phyloP scores from a whole-genome alignment of 2,329 filamentous ascomycete species.

The Penicillium sumatraense region DNA sequence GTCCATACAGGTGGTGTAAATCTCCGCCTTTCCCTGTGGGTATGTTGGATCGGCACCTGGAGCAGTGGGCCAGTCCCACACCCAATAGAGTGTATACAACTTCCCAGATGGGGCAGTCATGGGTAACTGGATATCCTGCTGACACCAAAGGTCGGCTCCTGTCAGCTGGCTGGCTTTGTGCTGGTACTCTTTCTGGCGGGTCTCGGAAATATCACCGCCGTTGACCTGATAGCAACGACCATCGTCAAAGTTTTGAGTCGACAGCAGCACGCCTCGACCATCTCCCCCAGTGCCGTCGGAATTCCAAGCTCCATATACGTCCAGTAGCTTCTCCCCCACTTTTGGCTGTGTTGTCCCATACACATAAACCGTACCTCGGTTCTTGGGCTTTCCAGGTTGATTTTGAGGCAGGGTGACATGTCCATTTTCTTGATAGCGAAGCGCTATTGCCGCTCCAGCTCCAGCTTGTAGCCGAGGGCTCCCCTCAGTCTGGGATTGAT shows the following conservation, averaged over 20 bases:
- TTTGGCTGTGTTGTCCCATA: conserved; percentile 71
- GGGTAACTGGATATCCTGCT: conserved; percentile 79
- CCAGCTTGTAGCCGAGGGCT: conserved; percentile 66
- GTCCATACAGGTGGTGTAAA: conserved; percentile 57
- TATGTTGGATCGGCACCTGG: conserved; percentile 39
- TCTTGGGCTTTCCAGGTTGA: conserved; percentile 63
- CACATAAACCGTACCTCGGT: conserved; percentile 73
- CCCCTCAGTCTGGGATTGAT: conserved; percentile 59
- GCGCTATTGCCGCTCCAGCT: conserved; percentile 67
- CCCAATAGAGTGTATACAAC: conserved; percentile 86
- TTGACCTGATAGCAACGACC: conserved; percentile 86
- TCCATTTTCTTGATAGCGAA: conserved; percentile 75
- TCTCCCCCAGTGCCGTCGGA: conserved; percentile 80
- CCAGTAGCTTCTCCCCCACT: conserved; percentile 61
- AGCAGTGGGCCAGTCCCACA: conserved; percentile 88
- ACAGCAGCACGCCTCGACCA: conserved; percentile 73
- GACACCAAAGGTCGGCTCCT: conserved; percentile 73
- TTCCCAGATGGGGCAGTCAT: conserved; percentile 64
- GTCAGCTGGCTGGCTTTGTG: conserved; percentile 56
- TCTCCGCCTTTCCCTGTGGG: conserved; percentile 50
- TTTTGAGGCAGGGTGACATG: conserved; percentile 68
- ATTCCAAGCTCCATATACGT: conserved; percentile 78
- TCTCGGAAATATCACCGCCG: conserved; percentile 58
- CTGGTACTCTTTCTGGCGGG: conserved; percentile 63
- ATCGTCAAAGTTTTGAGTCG: conserved; percentile 83